These are phyloP conservation scores for Leccinum disarticulatum DNA, from an alignment of 768 basidiomycete genomes.

Conservation along the genomic window DNA sequence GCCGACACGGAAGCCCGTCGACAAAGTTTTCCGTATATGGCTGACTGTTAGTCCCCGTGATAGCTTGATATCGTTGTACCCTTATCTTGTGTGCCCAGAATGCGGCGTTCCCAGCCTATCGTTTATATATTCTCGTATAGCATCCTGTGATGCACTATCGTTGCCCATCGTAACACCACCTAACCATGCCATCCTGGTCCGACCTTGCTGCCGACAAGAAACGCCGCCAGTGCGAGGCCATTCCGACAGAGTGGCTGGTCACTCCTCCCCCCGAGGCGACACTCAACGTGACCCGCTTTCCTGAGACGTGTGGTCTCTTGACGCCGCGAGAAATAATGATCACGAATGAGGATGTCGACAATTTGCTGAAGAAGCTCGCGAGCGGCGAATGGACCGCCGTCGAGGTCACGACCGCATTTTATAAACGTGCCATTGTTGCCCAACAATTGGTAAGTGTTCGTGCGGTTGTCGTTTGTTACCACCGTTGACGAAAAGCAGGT, in stretches of 20 bases:
- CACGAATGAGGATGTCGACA: constrained; percentile 46
- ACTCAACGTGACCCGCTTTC: constrained; percentile 54
- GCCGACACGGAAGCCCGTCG: neutral
- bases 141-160: neutral
- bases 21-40: neutral
- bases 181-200: constrained; percentile 42
- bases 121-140: constrained; percentile 9
- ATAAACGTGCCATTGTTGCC: constrained; percentile 75
- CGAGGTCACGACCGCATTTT: constrained; percentile 70
- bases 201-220: constrained; percentile 55
- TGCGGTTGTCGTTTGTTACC: neutral
- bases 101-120: constrained; percentile 3
- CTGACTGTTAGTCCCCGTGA: constrained; percentile 5
- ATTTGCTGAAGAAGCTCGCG: constrained; percentile 54
- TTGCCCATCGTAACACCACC: neutral
- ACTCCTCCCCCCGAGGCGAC: constrained; percentile 44
- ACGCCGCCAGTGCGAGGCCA: constrained; percentile 47
- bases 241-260: constrained; percentile 68
- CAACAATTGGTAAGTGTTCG: constrained; percentile 62
- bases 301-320: constrained; percentile 57
- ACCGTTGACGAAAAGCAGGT: constrained; percentile 40
- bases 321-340: constrained; percentile 57
- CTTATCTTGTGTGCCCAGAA: constrained; percentile 8
- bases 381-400: constrained; percentile 58
- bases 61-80: neutral